phyloP scores from a whole-genome alignment of 1,284 basidiomycete genomes.

The Fomitopsis betulina region DNA sequence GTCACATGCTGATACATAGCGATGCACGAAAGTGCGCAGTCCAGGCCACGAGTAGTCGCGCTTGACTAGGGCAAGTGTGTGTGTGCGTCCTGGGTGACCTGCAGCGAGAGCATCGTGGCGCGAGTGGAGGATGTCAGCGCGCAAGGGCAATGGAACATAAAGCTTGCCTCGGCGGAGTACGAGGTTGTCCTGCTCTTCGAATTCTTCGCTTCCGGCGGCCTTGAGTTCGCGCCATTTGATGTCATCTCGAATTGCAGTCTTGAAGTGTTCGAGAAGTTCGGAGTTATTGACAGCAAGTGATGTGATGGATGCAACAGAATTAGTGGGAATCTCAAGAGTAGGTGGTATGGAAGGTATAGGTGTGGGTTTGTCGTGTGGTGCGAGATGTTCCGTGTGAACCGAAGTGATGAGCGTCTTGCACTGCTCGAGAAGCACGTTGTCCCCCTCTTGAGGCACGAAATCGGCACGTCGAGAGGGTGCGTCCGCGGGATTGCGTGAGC shows the following conservation, averaged over 20 bases:
- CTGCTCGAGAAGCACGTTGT: too few relatives aligned
- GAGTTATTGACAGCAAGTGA: slow-evolving; percentile 28
- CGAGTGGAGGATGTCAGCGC: slow-evolving; percentile 22
- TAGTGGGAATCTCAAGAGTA: too few relatives aligned
- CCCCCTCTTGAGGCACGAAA: too few relatives aligned
- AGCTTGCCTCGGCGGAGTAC: slow-evolving; percentile 30
- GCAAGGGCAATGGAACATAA: slow-evolving; percentile 32
- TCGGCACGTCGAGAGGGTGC: slow-evolving; percentile 2
- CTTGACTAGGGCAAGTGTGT: too few relatives aligned
- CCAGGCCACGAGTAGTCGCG: slow-evolving; percentile 25
- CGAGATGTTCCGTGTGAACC: too few relatives aligned
- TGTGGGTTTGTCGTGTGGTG: too few relatives aligned
- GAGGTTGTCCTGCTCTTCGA: slow-evolving; percentile 24
- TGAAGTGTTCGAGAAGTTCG: slow-evolving; percentile 26
- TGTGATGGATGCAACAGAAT: neutral
- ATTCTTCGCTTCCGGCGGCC: slow-evolving; percentile 20
- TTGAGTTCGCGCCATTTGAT: slow-evolving; percentile 28
- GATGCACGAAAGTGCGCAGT: slow-evolving; percentile 13
- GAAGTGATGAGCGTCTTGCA: too few relatives aligned
- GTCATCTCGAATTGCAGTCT: slow-evolving; percentile 21
- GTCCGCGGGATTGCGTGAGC: neutral
- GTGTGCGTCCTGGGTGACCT: slow-evolving; percentile 20
- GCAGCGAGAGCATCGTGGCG: slow-evolving; percentile 17
- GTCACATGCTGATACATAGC: slow-evolving; percentile 23
- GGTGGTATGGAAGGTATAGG: too few relatives aligned